Evolutionary conservation across 2,329 filamentous ascomycete genomes (phyloP).

Genomic region (Hypoxylon sp.): DNA sequence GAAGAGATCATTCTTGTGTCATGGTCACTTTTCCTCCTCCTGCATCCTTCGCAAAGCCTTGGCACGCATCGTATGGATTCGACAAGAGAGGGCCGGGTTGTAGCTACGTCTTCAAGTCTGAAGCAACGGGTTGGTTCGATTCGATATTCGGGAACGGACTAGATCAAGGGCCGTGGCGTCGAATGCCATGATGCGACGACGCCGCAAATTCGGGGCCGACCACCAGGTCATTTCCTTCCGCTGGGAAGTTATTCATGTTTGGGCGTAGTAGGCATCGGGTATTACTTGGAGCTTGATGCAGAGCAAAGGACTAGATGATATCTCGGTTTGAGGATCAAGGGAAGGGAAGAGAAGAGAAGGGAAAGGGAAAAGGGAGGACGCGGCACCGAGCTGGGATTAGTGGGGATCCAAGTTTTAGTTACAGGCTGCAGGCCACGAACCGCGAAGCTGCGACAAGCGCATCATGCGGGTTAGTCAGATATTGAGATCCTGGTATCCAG

Average conservation of each 20-base stretch:
- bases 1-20: background rate
- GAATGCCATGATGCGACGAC: slow-evolving; percentile 5
- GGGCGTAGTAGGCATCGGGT: background rate
- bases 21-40: background rate
- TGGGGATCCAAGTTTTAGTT: background rate
- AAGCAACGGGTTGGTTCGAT: background rate
- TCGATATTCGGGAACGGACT: slow-evolving; percentile 12
- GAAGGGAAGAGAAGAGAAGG: background rate
- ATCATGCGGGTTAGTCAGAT: background rate
- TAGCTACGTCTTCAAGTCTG: background rate
- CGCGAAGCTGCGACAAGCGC: background rate
- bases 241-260: background rate
- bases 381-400: background rate
- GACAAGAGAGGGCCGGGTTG: background rate
- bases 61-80: background rate
- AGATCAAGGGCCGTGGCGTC: background rate
- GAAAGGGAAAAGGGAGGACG: background rate
- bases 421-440: background rate
- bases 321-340: background rate
- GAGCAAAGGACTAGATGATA: background rate
- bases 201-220: background rate
- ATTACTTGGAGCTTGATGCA: slow-evolving; percentile 1
- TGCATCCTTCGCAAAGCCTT: background rate
- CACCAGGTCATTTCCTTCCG: background rate
- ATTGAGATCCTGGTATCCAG: background rate